phyloP scores from a whole-genome alignment of 2,329 filamentous ascomycete species.

The Aspergillus carbonarius region DNA sequence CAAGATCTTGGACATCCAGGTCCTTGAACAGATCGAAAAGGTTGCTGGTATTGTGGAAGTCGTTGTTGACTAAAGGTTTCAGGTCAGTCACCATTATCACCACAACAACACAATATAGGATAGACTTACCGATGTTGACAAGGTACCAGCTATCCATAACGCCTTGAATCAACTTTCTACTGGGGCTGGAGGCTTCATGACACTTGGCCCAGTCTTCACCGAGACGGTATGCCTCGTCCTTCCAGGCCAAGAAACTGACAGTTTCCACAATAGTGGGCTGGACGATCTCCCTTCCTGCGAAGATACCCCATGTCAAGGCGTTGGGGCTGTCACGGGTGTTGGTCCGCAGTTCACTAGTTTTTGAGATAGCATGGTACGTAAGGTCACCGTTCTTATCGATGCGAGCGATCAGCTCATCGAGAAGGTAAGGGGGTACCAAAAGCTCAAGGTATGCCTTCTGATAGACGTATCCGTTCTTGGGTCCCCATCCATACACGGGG shows the following conservation, averaged over 20 bases:
- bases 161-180: conserved; percentile 73
- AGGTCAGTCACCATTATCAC: conserved; percentile 22
- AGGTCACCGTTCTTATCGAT: conserved; percentile 77
- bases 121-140: conserved; percentile 80
- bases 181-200: conserved; percentile 73
- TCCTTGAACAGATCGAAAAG: conserved; percentile 86
- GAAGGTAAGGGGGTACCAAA: conserved; percentile 76
- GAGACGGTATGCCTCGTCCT: conserved; percentile 92
- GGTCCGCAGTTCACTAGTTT: conserved; percentile 74
- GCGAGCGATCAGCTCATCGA: conserved; percentile 72
- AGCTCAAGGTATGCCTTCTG: conserved; percentile 97
- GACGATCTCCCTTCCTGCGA: conserved; percentile 98
- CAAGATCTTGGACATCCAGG: conserved; percentile 50
- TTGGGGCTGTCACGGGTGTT: conserved; percentile 87
- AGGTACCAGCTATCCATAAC: conserved; percentile 92
- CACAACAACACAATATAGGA: conserved; percentile 4
- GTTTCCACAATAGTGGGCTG: conserved; percentile 99
- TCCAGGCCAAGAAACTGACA: conserved; percentile 96
- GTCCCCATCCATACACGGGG: conserved; percentile 89
- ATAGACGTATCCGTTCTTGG: conserved; percentile 92
- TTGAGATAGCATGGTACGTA: conserved; percentile 92
- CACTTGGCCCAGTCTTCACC: conserved; percentile 94
- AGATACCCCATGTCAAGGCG: conserved; percentile 99
- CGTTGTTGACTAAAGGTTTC: conserved; percentile 74
- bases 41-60: conserved; percentile 80